Percentiles rank a stretch among this genome's conserved stretches.
phyloP scores from a whole-genome alignment of 305 asterid species.

The Rubia peregrina region DNA sequence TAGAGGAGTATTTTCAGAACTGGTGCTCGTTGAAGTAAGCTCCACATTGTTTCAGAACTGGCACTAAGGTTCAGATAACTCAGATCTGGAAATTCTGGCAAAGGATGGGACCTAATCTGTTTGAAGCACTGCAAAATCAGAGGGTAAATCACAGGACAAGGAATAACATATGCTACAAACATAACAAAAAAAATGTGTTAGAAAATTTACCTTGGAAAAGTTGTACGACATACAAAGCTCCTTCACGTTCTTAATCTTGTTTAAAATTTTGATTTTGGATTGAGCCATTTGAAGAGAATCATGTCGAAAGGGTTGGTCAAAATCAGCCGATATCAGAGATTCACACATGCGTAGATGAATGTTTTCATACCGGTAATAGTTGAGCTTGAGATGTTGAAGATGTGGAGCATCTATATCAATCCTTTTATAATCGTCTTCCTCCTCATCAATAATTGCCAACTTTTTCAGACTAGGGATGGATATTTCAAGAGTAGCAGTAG shows the following conservation, averaged over 20 bases:
- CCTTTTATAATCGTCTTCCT: not conserved
- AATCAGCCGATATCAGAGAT: not conserved
- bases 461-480: not conserved
- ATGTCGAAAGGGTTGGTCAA: not conserved
- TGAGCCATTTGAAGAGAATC: not conserved
- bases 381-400: not conserved
- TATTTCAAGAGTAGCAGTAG: not conserved
- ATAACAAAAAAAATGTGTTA: too few relatives aligned
- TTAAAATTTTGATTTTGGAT: not conserved
- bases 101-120: not conserved
- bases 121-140: not conserved
- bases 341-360: not conserved
- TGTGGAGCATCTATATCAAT: not conserved
- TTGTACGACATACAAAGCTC: not conserved
- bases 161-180: not conserved
- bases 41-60: not conserved
- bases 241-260: not conserved
- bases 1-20: not conserved
- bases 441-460: not conserved
- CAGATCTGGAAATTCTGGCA: not conserved
- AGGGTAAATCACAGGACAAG: not conserved
- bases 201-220: not conserved
- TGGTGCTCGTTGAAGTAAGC: not conserved
- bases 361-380: not conserved
- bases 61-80: not conserved